Percentiles rank a stretch among this genome's conserved stretches.
phyloP scores from a whole-genome alignment of 2,329 filamentous ascomycete species.

The Scorias spongiosa region DNA sequence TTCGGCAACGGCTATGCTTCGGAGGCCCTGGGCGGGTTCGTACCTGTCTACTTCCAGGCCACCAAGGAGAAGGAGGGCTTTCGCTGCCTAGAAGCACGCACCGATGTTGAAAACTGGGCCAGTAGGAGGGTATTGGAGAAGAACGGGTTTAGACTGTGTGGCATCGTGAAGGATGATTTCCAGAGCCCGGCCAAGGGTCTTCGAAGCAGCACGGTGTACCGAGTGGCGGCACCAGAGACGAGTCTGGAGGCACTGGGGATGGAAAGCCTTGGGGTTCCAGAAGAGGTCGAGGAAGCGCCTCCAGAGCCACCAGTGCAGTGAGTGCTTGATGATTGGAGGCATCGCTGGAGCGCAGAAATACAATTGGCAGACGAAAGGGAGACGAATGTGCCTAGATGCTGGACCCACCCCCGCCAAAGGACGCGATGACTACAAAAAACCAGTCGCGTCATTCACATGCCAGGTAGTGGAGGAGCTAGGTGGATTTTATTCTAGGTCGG shows the following conservation, averaged over 20 bases:
- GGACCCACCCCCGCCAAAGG: background rate
- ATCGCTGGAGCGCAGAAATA: background rate
- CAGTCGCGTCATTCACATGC: too few species aligned
- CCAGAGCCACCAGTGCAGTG: conserved; percentile 7
- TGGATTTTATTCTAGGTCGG: too few species aligned
- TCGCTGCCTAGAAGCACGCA: conserved; percentile 30
- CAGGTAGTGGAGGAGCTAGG: too few species aligned
- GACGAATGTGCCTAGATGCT: conserved; percentile 4
- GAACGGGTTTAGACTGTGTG: conserved; percentile 36
- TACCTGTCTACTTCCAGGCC: conserved; percentile 25
- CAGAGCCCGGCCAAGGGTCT: conserved; percentile 21
- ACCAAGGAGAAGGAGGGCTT: conserved; percentile 12
- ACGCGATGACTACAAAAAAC: too few species aligned
- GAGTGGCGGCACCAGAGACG: conserved; percentile 14
- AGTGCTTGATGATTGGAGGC: background rate
- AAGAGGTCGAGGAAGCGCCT: background rate
- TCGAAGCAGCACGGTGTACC: conserved; percentile 23
- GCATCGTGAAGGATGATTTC: conserved; percentile 26
- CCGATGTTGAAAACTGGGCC: conserved; percentile 33
- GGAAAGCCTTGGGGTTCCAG: background rate
- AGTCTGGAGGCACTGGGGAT: conserved; percentile 12
- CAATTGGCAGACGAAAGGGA: conserved; percentile 4
- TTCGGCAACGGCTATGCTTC: conserved; percentile 28
- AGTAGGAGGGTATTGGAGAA: conserved; percentile 45
- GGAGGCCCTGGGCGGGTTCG: conserved; percentile 27